Conservation (phyloP, 495 filamentous ascomycete genomes). For the Lepidopterella palustris region DNA sequence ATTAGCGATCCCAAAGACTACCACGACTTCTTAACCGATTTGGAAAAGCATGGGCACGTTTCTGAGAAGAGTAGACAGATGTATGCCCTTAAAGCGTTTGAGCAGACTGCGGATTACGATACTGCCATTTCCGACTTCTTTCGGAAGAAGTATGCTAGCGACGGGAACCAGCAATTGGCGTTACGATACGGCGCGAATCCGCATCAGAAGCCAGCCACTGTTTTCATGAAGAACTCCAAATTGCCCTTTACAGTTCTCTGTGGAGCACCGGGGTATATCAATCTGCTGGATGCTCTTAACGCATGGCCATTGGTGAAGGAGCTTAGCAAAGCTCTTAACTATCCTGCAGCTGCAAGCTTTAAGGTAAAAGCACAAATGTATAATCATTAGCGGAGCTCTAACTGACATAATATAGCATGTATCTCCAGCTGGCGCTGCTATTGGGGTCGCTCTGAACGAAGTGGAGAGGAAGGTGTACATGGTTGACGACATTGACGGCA, state of each 20-base stretch:
- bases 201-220: conserved; percentile 91
- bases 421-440: conserved; percentile 90
- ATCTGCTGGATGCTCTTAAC: conserved; percentile 93
- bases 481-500: conserved; percentile 86
- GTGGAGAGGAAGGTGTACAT: conserved; percentile 95
- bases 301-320: conserved; percentile 96
- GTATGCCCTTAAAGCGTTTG: conserved; percentile 93
- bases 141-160: conserved; percentile 86
- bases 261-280: conserved; percentile 92
- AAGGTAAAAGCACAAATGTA: conserved; percentile 44
- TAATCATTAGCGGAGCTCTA: neutral
- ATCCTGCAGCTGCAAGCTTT: conserved; percentile 95
- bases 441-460: conserved; percentile 76
- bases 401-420: conserved; percentile 55
- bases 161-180: conserved; percentile 72
- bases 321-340: conserved; percentile 75
- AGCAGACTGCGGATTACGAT: conserved; percentile 98
- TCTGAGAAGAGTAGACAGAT: conserved; percentile 71
- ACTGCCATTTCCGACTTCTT: conserved; percentile 92
- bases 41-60: conserved; percentile 73
- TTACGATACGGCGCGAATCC: conserved; percentile 95
- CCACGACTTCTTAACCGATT: conserved; percentile 83
- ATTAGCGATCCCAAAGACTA: conserved; percentile 92
- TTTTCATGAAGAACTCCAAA: conserved; percentile 60
- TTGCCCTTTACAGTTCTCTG: conserved; percentile 96